These are phyloP conservation scores for Persicaria maculosa DNA, from an alignment of 148 eudicot genomes.

Conservation along the genomic window DNA sequence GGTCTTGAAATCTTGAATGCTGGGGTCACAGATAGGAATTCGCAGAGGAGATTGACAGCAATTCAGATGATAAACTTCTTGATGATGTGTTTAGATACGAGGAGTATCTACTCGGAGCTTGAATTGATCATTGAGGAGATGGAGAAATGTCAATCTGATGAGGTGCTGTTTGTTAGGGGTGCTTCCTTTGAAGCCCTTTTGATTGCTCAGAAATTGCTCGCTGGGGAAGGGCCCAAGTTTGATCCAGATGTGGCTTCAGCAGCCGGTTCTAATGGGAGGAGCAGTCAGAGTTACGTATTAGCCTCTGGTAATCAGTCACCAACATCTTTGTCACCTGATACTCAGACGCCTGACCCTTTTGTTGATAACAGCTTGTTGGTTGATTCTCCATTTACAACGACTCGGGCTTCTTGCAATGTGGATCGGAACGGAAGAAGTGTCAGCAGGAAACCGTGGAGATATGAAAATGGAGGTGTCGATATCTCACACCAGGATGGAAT, in stretches of 20 bases:
- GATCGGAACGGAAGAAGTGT: constrained; percentile 31
- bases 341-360: constrained; percentile 57
- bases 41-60: constrained; percentile 70
- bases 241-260: constrained; percentile 44
- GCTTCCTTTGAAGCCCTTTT: constrained; percentile 88
- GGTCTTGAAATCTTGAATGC: constrained; percentile 57
- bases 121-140: constrained; percentile 56
- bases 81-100: constrained; percentile 80
- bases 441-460: constrained; percentile 55
- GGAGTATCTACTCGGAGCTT: constrained; percentile 61
- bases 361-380: constrained; percentile 37
- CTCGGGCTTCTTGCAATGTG: constrained; percentile 31
- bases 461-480: constrained; percentile 57
- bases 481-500: constrained; percentile 75
- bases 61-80: constrained; percentile 85
- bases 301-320: constrained; percentile 49
- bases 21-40: constrained; percentile 47
- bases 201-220: constrained; percentile 49
- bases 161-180: constrained; percentile 66
- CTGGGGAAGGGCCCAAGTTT: constrained; percentile 43
- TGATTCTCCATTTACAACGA: constrained; percentile 54
- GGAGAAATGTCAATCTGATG: constrained; percentile 80
- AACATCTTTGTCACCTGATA: constrained; percentile 60
- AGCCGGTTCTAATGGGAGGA: constrained; percentile 37
- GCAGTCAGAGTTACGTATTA: constrained; percentile 29